Percentiles rank a stretch among this genome's conserved stretches.
These are phyloP conservation scores for Debaryomyces nepalensis DNA, from an alignment of 1,139 yeast genomes.

Conservation along the genomic window DNA sequence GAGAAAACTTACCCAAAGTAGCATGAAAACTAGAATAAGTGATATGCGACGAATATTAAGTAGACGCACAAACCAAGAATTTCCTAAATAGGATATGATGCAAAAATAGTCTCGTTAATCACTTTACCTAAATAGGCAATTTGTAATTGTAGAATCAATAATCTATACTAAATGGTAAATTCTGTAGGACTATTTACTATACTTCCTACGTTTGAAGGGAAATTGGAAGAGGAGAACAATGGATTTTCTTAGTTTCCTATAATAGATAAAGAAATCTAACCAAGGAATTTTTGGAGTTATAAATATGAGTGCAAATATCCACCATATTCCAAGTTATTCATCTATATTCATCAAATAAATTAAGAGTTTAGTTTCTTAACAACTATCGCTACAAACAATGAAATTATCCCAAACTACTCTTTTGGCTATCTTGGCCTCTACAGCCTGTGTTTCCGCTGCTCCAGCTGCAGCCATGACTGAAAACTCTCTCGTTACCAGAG, in stretches of 20 bases:
- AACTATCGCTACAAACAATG: slow-evolving; percentile 29
- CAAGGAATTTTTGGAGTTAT: slow-evolving; percentile 5
- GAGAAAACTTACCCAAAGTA: slow-evolving; percentile 8
- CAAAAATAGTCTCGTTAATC: slow-evolving; percentile 12
- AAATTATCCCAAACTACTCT: slow-evolving; percentile 49
- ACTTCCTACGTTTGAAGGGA: slow-evolving; percentile 9
- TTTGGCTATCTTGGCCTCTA: slow-evolving; percentile 47
- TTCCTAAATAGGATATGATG: slow-evolving; percentile 15
- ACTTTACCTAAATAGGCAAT: slow-evolving; percentile 19
- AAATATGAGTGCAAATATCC: slow-evolving; percentile 11
- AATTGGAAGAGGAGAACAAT: slow-evolving; percentile 13
- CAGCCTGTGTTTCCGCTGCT: slow-evolving; percentile 47
- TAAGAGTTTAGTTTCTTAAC: slow-evolving; percentile 3
- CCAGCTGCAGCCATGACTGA: slow-evolving; percentile 35
- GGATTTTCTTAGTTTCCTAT: slow-evolving; percentile 9
- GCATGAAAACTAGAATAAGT: slow-evolving; percentile 1
- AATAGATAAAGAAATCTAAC: slow-evolving; percentile 9
- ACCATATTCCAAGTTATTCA: neutral
- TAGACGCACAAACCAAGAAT: slow-evolving; percentile 8
- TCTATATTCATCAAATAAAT: slow-evolving; percentile 1
- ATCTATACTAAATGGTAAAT: slow-evolving; percentile 2
- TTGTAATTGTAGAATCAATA: slow-evolving; percentile 10
- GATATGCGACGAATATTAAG: slow-evolving; percentile 3
- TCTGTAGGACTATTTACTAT: slow-evolving; percentile 3
- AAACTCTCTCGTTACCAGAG: slow-evolving; percentile 39